Conservation (phyloP, 75 land plant species). For the Azolla pinnata region DNA sequence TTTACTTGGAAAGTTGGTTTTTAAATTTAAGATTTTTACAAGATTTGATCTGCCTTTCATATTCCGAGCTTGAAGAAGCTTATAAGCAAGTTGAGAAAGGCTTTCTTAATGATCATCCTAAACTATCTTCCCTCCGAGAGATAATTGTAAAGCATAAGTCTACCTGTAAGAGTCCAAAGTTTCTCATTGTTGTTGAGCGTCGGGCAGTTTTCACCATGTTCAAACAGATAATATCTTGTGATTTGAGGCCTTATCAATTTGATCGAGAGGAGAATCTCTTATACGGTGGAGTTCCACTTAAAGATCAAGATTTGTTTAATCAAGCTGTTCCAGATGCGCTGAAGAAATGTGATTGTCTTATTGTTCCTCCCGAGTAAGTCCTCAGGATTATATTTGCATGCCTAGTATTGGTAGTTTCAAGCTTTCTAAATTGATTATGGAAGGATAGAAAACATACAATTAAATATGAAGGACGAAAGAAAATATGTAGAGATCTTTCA, state of each 20-base stretch:
- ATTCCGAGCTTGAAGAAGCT: slow-evolving; percentile 4
- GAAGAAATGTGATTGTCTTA: slow-evolving; percentile 5
- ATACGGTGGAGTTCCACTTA: too few relatives aligned
- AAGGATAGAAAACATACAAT: too few relatives aligned
- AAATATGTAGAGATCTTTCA: too few relatives aligned
- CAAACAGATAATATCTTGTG: background rate
- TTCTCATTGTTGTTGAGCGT: slow-evolving; percentile 3
- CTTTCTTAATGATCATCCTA: slow-evolving; percentile 5
- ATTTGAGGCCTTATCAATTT: slow-evolving; percentile 8
- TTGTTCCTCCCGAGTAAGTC: slow-evolving; percentile 8
- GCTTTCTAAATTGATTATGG: too few relatives aligned
- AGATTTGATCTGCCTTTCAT: slow-evolving; percentile 2
- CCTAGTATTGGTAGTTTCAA: too few relatives aligned
- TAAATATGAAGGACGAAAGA: too few relatives aligned
- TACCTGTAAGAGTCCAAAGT: background rate
- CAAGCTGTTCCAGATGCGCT: background rate
- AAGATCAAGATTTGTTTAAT: background rate
- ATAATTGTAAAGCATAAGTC: slow-evolving; percentile 1
- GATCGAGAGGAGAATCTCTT: slow-evolving; percentile 11
- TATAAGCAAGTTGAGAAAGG: slow-evolving; percentile 8
- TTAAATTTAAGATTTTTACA: slow-evolving; percentile 6
- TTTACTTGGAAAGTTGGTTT: slow-evolving; percentile 10
- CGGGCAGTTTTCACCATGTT: slow-evolving; percentile 11
- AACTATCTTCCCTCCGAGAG: background rate
- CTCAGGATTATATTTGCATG: background rate